These are phyloP conservation scores for Colletotrichum tabaci DNA, from an alignment of 2,329 filamentous ascomycete genomes.

Conservation along the genomic window DNA sequence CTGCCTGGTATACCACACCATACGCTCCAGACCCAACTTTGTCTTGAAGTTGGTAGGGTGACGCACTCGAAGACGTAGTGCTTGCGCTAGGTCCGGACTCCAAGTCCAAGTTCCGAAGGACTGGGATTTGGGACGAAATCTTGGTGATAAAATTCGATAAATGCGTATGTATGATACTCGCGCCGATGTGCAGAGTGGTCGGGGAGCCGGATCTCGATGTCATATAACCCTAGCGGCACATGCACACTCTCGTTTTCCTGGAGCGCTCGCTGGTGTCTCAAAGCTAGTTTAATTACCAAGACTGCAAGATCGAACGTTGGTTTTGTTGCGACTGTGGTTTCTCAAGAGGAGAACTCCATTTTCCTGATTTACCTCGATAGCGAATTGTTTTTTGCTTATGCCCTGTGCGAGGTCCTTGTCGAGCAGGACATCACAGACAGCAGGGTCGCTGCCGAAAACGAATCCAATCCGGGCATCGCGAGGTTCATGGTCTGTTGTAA, in stretches of 20 bases:
- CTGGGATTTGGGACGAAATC: background rate
- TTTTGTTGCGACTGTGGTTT: conserved; percentile 10
- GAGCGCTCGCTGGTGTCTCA: background rate
- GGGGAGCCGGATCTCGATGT: conserved; percentile 2
- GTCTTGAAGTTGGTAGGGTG: conserved; percentile 6
- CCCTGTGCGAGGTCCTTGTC: background rate
- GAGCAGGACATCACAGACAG: conserved; percentile 5
- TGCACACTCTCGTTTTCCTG: conserved; percentile 3
- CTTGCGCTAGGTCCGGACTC: background rate
- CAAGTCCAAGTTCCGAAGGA: background rate
- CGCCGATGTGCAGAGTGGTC: background rate
- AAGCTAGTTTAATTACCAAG: conserved; percentile 2
- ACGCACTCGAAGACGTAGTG: background rate
- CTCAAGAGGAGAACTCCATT: conserved; percentile 7
- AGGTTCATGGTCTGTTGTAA: no score
- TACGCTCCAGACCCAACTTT: background rate
- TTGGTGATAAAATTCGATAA: conserved; percentile 4
- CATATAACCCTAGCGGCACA: conserved; percentile 2
- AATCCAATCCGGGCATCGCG: conserved; percentile 6
- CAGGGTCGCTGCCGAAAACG: conserved; percentile 4
- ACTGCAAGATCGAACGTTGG: conserved; percentile 1
- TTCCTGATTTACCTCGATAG: conserved; percentile 5
- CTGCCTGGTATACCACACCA: conserved; percentile 7
- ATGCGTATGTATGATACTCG: background rate
- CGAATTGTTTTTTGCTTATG: conserved; percentile 13